phyloP scores from a whole-genome alignment of 2,329 filamentous ascomycete species.

The Aspergillus awamori region DNA sequence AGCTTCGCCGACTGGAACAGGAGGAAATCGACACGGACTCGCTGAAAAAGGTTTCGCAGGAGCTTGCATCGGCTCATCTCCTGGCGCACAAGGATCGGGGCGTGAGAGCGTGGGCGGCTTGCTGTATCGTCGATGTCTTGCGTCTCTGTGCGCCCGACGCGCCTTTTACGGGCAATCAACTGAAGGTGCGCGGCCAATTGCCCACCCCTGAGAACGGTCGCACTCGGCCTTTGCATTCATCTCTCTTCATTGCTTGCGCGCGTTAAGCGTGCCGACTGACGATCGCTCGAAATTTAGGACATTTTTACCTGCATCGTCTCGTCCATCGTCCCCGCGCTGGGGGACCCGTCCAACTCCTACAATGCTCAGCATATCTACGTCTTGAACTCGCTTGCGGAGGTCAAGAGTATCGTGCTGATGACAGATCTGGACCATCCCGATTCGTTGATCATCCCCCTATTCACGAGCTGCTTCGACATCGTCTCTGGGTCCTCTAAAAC shows the following conservation, averaged over 20 bases:
- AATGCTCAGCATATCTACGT: constrained; percentile 93
- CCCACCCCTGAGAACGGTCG: background rate
- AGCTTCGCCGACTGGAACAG: constrained; percentile 84
- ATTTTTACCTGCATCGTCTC: constrained; percentile 89
- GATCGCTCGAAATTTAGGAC: constrained; percentile 60
- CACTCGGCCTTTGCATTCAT: background rate
- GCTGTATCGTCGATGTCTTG: constrained; percentile 90
- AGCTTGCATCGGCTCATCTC: constrained; percentile 79
- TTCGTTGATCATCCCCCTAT: constrained; percentile 76
- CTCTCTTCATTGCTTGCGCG: background rate
- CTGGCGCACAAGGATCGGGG: constrained; percentile 91
- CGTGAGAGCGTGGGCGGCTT: constrained; percentile 83
- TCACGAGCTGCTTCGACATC: constrained; percentile 89
- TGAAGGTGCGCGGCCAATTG: constrained; percentile 67
- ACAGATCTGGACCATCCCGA: constrained; percentile 85
- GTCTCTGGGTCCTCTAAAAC: constrained; percentile 77
- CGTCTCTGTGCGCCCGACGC: constrained; percentile 92
- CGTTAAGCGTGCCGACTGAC: constrained; percentile 18
- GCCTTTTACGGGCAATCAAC: constrained; percentile 84
- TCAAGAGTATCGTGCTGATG: constrained; percentile 91
- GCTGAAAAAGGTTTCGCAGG: constrained; percentile 79
- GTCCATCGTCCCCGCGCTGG: constrained; percentile 79
- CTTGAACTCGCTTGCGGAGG: constrained; percentile 81
- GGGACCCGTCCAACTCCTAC: constrained; percentile 85
- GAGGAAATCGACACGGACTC: constrained; percentile 82